Percentiles rank a stretch among this genome's conserved stretches.
phyloP scores from a whole-genome alignment of 2,329 filamentous ascomycete species.

The Neodidymelliopsis sp. region DNA sequence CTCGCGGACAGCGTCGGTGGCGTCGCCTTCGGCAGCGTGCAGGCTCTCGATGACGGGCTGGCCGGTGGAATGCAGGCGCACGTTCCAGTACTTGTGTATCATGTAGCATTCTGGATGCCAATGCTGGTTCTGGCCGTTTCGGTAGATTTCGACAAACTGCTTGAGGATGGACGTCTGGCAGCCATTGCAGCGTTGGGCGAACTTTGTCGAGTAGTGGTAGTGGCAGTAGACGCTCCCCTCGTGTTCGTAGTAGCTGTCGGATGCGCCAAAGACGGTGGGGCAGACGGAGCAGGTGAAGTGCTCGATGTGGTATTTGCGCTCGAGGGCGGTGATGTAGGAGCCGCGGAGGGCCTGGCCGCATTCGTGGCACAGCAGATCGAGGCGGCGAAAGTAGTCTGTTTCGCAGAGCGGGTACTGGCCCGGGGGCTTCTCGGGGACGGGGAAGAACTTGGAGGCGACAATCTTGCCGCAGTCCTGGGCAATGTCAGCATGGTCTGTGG shows the following conservation, averaged over 20 bases:
- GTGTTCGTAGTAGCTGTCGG: slow-evolving; percentile 99
- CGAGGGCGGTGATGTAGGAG: slow-evolving; percentile 96
- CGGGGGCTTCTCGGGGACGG: slow-evolving; percentile 88
- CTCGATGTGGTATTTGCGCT: slow-evolving; percentile 96
- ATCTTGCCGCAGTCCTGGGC: slow-evolving; percentile 94
- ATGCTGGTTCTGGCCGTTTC: slow-evolving; percentile 97
- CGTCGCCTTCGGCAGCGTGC: slow-evolving; percentile 57
- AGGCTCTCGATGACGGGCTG: slow-evolving; percentile 49
- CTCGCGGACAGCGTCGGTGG: slow-evolving; percentile 73
- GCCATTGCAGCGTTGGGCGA: slow-evolving; percentile 94
- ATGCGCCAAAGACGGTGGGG: slow-evolving; percentile 95
- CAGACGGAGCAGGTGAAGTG: slow-evolving; percentile 99
- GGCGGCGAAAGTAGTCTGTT: slow-evolving; percentile 91
- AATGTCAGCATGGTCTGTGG: slow-evolving; percentile 15
- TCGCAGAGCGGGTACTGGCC: slow-evolving; percentile 95
- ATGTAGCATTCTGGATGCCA: slow-evolving; percentile 99
- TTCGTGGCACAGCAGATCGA: slow-evolving; percentile 89
- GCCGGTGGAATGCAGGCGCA: slow-evolving; percentile 69
- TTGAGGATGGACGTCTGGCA: slow-evolving; percentile 97
- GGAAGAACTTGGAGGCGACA: slow-evolving; percentile 98
- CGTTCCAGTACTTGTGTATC: slow-evolving; percentile 99
- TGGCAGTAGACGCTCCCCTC: slow-evolving; percentile 97
- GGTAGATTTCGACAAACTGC: slow-evolving; percentile 98
- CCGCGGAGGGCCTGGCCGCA: slow-evolving; percentile 92
- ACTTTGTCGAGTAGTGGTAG: slow-evolving; percentile 97